Conservation (phyloP, 331 rosid species). For the Telfairia occidentalis region DNA sequence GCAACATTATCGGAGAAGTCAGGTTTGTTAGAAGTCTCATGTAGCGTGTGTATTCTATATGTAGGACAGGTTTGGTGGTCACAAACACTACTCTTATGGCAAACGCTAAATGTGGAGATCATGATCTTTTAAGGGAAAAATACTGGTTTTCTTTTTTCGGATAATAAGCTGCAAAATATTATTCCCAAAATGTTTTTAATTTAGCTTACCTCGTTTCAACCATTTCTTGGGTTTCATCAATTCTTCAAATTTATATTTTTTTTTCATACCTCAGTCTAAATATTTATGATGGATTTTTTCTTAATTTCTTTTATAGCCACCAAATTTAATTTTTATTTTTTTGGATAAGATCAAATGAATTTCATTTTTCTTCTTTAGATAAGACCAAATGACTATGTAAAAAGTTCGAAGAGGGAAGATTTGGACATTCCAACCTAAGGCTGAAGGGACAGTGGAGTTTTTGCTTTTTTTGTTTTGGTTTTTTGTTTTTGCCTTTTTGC, state of each 20-base stretch:
- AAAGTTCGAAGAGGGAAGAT: background rate
- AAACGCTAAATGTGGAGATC: background rate
- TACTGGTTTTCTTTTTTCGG: background rate
- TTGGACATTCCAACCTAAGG: background rate
- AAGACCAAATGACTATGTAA: background rate
- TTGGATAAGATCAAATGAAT: background rate
- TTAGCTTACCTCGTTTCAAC: background rate
- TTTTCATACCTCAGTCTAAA: background rate
- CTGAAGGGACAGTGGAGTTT: background rate
- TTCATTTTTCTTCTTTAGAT: too few relatives aligned
- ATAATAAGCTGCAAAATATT: background rate
- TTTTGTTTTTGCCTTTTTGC: background rate
- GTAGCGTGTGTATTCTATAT: background rate
- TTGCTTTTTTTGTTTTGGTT: background rate
- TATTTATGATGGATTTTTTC: background rate
- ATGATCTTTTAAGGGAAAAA: background rate
- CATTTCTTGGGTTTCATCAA: background rate
- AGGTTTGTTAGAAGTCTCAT: conserved; percentile 37
- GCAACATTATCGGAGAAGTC: conserved; percentile 56
- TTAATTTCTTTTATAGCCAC: background rate
- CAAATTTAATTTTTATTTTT: background rate
- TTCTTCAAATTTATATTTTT: background rate
- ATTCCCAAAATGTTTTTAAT: background rate
- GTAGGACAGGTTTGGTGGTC: background rate
- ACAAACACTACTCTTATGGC: background rate